Evolutionary conservation across 805 yeast species (phyloP).

Genomic region (Candida anglica): DNA sequence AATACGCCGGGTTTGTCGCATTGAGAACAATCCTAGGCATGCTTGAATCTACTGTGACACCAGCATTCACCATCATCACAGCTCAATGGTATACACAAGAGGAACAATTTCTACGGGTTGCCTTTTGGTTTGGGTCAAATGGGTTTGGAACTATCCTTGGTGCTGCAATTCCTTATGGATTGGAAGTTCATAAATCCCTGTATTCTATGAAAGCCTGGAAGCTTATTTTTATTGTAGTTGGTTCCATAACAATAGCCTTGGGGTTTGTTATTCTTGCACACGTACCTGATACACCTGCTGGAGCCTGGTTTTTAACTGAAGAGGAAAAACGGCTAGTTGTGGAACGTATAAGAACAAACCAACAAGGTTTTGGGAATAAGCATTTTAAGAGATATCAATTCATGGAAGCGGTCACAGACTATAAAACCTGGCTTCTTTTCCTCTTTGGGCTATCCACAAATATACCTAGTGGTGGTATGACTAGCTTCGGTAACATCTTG

Average conservation of each 20-base stretch:
- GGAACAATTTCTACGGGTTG: constrained; percentile 30
- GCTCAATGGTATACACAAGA: constrained; percentile 32
- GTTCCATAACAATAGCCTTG: constrained; percentile 31
- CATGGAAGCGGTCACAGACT: constrained; percentile 47
- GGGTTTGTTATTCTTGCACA: constrained; percentile 24
- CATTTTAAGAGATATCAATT: constrained; percentile 53
- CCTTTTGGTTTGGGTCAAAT: constrained; percentile 33
- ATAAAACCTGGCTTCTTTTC: constrained; percentile 46
- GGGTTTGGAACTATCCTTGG: constrained; percentile 32
- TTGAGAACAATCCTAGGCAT: constrained; percentile 35
- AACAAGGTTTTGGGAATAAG: constrained; percentile 56
- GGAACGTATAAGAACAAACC: constrained; percentile 50
- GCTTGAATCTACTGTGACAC: constrained; percentile 39
- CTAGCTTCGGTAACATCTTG: constrained; percentile 28
- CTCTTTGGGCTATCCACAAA: constrained; percentile 24
- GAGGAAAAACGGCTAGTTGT: constrained; percentile 37
- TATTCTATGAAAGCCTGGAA: constrained; percentile 31
- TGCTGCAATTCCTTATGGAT: constrained; percentile 19
- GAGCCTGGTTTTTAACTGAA: constrained; percentile 41
- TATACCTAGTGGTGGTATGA: constrained; percentile 35
- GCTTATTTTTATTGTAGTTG: constrained; percentile 39
- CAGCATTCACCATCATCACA: constrained; percentile 34
- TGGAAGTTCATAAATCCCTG: constrained; percentile 7
- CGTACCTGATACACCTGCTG: constrained; percentile 28
- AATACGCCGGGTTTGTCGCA: constrained; percentile 36